Evolutionary conservation across 805 yeast genomes (phyloP), one percentile per base, ranked within the genome.

Genomic region (Clavispora asparagi): DNA sequence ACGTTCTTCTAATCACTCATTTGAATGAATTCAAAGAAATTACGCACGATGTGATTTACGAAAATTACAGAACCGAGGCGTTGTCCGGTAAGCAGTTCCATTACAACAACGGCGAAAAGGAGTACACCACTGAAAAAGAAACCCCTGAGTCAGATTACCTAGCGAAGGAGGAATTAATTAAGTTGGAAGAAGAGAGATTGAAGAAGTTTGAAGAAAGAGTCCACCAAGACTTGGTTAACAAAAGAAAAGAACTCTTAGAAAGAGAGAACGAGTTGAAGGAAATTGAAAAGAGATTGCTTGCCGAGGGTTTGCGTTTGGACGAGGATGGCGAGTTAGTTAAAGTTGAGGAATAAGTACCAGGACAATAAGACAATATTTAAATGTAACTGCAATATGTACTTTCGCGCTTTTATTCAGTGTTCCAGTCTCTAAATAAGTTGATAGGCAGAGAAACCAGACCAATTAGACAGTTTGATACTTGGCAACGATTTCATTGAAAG

Each of bases 11-110:
- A 59, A 85, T 87, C 58, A 82, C 94, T 14, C 96, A 89, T 67
- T 76, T 90, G 65, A 83, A 83, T 62, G 97, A 90, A 61, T 81
- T 90, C 65, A 88, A 88, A 68, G 97, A 90, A 58, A 76, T 79
- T 59, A 90, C 97, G 7, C 95, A 87, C 63, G 96, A 89, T 62
- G 77, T 83, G 36, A 71, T 90, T 52, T 90, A 90, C 65, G 97
- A 90, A 65, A 83, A 82, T 61, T 90, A 90, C 68, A 83, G 97
- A 76, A 87, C 96, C 9, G 89, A 83, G 59, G 90, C 91, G 14
- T 76, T 87, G 52, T 81, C 88, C 27, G 83, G 86, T 28, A 84
- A 81, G 49, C 71, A 64, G 59, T 70, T 73, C 62, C 70, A 70
- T 47, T 71, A 73, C 52, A 60, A 50, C 42, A 51, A 55, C 33